Percentiles rank a stretch among this genome's conserved stretches.
These are phyloP conservation scores for Heritiera fomes DNA, from an alignment of 345 rosid species.

Conservation along the genomic window DNA sequence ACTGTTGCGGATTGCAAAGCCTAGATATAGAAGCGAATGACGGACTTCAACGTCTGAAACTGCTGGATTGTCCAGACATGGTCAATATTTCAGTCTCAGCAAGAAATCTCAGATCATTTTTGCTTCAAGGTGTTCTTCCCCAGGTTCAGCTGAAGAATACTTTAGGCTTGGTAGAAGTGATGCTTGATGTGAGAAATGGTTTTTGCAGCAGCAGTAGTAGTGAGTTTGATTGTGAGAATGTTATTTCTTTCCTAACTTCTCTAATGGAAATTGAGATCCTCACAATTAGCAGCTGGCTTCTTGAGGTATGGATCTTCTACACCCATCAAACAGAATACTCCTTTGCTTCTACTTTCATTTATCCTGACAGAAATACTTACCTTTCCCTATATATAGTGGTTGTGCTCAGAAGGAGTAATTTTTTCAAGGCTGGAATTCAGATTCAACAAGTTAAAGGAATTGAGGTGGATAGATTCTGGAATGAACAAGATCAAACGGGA, in stretches of 20 bases:
- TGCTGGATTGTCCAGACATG: neutral
- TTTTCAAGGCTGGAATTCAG: slow-evolving; percentile 5
- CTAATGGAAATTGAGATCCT: slow-evolving; percentile 1
- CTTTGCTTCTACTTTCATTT: neutral
- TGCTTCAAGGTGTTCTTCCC: slow-evolving; percentile 10
- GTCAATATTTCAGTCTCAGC: neutral
- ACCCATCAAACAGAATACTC: neutral
- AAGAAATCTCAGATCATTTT: slow-evolving; percentile 8
- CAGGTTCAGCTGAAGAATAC: slow-evolving; percentile 14
- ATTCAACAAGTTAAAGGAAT: slow-evolving; percentile 13
- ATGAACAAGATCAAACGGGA: slow-evolving; percentile 10
- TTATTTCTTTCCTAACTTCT: neutral
- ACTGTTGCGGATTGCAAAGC: slow-evolving; percentile 4
- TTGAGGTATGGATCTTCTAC: neutral
- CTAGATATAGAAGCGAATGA: slow-evolving; percentile 3
- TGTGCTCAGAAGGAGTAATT: slow-evolving; percentile 11
- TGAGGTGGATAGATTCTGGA: neutral
- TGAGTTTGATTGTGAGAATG: slow-evolving; percentile 14
- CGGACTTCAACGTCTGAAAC: neutral
- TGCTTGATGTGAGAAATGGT: neutral
- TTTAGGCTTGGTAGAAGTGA: neutral
- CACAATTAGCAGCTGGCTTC: slow-evolving; percentile 2
- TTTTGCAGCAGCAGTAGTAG: neutral
- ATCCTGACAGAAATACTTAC: neutral
- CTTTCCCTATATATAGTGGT: neutral